Evolutionary conservation across 2,329 filamentous ascomycete genomes (phyloP).

Genomic region (Tothia fuscella): DNA sequence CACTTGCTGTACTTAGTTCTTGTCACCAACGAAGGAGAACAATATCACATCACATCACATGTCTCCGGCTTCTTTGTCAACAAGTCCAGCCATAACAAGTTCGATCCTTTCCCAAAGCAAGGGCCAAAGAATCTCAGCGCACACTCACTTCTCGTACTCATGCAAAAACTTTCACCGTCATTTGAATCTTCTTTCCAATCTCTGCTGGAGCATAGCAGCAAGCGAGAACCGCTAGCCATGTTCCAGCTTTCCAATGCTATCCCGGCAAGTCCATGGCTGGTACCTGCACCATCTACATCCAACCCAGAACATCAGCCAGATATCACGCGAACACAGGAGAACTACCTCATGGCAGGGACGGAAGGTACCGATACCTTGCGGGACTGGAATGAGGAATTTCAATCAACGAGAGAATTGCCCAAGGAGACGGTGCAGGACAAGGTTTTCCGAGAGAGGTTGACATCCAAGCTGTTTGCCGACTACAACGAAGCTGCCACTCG

Average conservation of each 20-base stretch:
- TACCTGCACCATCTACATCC: conserved; percentile 50
- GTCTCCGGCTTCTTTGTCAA: conserved; percentile 95
- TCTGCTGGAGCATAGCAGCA: conserved; percentile 73
- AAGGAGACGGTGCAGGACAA: conserved; percentile 90
- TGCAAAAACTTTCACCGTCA: conserved; percentile 68
- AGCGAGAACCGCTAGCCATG: conserved; percentile 76
- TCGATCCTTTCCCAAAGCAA: conserved; percentile 74
- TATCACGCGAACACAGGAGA: conserved; percentile 82
- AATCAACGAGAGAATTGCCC: conserved; percentile 87
- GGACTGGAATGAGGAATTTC: conserved; percentile 99
- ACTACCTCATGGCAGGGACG: conserved; percentile 75
- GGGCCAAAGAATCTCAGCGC: conserved; percentile 66
- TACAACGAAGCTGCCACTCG: conserved; percentile 92
- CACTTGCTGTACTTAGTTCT: conserved; percentile 84
- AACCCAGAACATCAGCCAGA: conserved; percentile 61
- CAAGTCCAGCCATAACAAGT: conserved; percentile 89
- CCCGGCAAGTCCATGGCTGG: conserved; percentile 83
- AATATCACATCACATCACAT: conserved; percentile 84
- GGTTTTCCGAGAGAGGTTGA: conserved; percentile 86
- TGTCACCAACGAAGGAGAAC: conserved; percentile 88
- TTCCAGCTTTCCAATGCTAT: conserved; percentile 95
- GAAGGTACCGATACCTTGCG: conserved; percentile 90
- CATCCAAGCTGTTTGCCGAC: conserved; percentile 93
- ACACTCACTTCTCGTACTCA: conserved; percentile 75
- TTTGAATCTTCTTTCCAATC: conserved; percentile 66